Percentiles rank a stretch among this genome's conserved stretches.
phyloP scores from a whole-genome alignment of 2,329 filamentous ascomycete species.

The Cercospora sp. region DNA sequence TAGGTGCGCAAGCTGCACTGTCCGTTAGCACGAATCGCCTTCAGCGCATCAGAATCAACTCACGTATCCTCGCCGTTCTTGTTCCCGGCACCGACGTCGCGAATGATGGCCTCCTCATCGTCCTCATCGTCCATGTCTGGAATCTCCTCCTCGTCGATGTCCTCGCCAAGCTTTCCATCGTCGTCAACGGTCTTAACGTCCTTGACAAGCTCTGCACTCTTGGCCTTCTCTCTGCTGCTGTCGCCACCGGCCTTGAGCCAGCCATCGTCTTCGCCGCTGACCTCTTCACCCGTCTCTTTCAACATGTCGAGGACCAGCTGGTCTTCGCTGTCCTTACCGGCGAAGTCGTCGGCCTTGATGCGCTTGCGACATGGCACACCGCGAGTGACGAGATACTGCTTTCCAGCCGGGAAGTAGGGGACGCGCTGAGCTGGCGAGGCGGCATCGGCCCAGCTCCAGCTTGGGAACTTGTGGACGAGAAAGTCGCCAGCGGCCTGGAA shows the following conservation, averaged over 20 bases:
- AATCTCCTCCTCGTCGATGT: constrained; percentile 77
- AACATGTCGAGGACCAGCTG: constrained; percentile 81
- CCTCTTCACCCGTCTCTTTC: constrained; percentile 49
- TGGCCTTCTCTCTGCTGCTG: constrained; percentile 54
- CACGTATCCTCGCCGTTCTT: constrained; percentile 56
- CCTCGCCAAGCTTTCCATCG: constrained; percentile 79
- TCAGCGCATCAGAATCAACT: constrained; percentile 35
- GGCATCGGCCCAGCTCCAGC: constrained; percentile 94
- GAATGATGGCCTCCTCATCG: constrained; percentile 91
- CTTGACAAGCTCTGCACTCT: constrained; percentile 64
- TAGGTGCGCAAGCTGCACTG: constrained; percentile 71
- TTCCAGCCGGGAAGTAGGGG: constrained; percentile 77
- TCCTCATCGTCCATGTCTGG: constrained; percentile 99
- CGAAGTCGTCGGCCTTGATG: constrained; percentile 80
- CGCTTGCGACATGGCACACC: constrained; percentile 92
- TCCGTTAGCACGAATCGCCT: constrained; percentile 33
- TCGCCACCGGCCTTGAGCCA: constrained; percentile 89
- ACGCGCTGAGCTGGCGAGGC: constrained; percentile 77
- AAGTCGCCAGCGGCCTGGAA: constrained; percentile 96
- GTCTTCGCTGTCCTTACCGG: constrained; percentile 82
- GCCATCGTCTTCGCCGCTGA: constrained; percentile 70
- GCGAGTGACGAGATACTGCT: constrained; percentile 93
- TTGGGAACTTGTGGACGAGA: constrained; percentile 97
- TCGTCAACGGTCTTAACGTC: constrained; percentile 90
- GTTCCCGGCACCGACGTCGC: constrained; percentile 59